These are phyloP conservation scores for Phaeolepiota aurea DNA, from an alignment of 768 basidiomycete species.

Conservation along the genomic window DNA sequence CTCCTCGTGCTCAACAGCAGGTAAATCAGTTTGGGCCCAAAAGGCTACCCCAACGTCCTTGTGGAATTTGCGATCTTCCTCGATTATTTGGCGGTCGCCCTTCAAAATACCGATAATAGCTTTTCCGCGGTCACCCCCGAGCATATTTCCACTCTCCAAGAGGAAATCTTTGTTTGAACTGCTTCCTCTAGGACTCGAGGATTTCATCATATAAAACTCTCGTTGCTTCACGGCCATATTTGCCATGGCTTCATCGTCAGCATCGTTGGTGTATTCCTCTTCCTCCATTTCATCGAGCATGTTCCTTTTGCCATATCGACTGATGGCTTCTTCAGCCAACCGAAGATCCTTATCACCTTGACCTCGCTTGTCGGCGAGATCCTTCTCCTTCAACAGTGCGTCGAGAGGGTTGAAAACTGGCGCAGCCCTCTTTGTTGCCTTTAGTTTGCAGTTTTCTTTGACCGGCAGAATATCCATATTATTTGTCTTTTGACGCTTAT, in stretches of 20 bases:
- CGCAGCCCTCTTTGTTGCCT: not conserved
- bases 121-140: slow-evolving; percentile 33
- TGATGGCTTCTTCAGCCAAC: slow-evolving; percentile 32
- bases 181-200: slow-evolving; percentile 5
- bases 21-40: slow-evolving; percentile 14
- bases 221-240: not conserved
- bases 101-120: slow-evolving; percentile 36
- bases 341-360: slow-evolving; percentile 31
- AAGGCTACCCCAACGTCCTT: slow-evolving; percentile 20
- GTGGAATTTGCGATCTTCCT: slow-evolving; percentile 13
- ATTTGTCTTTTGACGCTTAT: too few relatives aligned
- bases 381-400: slow-evolving; percentile 47
- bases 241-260: slow-evolving; percentile 7
- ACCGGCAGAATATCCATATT: too few relatives aligned
- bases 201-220: slow-evolving; percentile 6
- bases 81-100: slow-evolving; percentile 24
- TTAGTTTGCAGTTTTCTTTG: not conserved
- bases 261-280: slow-evolving; percentile 18
- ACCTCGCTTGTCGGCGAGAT: slow-evolving; percentile 25
- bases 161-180: slow-evolving; percentile 11
- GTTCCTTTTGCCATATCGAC: slow-evolving; percentile 16
- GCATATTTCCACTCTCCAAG: slow-evolving; percentile 23
- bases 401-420: slow-evolving; percentile 41
- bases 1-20: slow-evolving; percentile 9
- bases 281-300: slow-evolving; percentile 20